phyloP scores from a whole-genome alignment of 768 basidiomycete genomes.

The Pisolithus microcarpus region DNA sequence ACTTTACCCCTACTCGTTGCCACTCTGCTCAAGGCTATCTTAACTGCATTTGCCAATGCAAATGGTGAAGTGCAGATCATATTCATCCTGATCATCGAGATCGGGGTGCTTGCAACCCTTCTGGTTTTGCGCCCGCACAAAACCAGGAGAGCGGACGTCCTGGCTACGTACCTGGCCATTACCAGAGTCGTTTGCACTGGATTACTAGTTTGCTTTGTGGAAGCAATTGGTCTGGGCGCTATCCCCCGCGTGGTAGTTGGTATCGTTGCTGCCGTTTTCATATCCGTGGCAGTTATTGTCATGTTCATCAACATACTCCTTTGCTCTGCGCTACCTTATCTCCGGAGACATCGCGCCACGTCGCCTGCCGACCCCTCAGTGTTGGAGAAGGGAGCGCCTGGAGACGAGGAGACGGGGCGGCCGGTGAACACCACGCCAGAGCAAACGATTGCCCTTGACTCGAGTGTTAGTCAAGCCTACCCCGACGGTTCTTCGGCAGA shows the following conservation, averaged over 20 bases:
- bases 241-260: conserved; percentile 83
- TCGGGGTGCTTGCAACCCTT: conserved; percentile 45
- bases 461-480: conserved; percentile 37
- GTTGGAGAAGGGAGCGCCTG: conserved; percentile 24
- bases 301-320: conserved; percentile 60
- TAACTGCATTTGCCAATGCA: conserved; percentile 59
- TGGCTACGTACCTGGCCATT: conserved; percentile 58
- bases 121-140: conserved; percentile 55
- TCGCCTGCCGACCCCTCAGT: conserved; percentile 11
- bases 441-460: conserved; percentile 34
- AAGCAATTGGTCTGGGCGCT: conserved; percentile 52
- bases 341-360: conserved; percentile 16
- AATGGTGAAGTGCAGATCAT: conserved; percentile 66
- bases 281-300: conserved; percentile 62
- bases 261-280: conserved; percentile 62
- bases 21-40: conserved; percentile 59
- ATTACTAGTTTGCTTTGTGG: conserved; percentile 70
- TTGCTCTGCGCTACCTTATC: conserved; percentile 35
- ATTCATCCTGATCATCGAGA: conserved; percentile 59
- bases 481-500: conserved; percentile 31
- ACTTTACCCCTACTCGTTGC: conserved; percentile 50
- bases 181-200: conserved; percentile 64
- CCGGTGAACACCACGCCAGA: conserved; percentile 51
- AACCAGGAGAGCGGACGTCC: conserved; percentile 63
- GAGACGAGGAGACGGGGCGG: conserved; percentile 23